phyloP scores from a whole-genome alignment of 78 protist genomes.

The slime mould (Dictyostelium discoideum) region dicty_2.7 NC_007089.4:668501-669000 shows the following conservation, averaged over 20 bases:
- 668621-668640: not conserved
- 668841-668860: constrained; percentile 1
- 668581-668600: constrained; percentile 15
- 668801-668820: not conserved
- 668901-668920: constrained; percentile 21
- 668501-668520: not conserved
- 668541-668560: not conserved
- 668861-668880: constrained; percentile 40
- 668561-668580: not conserved
- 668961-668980: constrained; percentile 18
- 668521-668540: no score
- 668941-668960: constrained; percentile 63
- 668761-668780: constrained; percentile 58
- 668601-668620: constrained; percentile 4
- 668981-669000: constrained; percentile 37
- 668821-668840: constrained; percentile 20
- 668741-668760: constrained; percentile 1
- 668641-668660: constrained; percentile 4
- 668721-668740: not conserved
- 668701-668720: not conserved
- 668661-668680: constrained; percentile 15
- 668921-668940: constrained; percentile 52
- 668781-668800: constrained; percentile 27
- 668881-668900: constrained; percentile 47
- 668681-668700: not conserved